Conservation (phyloP, 352 stramenopile genomes). For the Globisporangium cylindrosporum region DNA sequence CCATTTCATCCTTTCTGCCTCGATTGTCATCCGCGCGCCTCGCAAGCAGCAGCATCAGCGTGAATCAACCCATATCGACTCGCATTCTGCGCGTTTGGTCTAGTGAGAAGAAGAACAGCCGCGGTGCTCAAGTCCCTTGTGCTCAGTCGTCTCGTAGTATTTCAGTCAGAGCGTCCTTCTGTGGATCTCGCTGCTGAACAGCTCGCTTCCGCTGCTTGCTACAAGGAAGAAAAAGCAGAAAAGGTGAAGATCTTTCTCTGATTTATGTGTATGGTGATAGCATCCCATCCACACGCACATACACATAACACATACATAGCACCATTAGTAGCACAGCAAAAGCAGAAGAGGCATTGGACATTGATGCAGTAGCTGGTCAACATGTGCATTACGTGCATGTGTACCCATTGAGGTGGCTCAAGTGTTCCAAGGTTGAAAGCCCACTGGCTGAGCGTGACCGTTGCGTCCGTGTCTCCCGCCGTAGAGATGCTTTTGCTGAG, state of each 20-base stretch:
- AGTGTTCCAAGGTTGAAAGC: neutral
- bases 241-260: constrained; percentile 8
- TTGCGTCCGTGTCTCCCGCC: neutral
- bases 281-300: neutral
- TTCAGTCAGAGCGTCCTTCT: neutral
- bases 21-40: neutral
- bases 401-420: neutral
- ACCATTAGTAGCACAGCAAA: constrained; percentile 4
- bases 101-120: neutral
- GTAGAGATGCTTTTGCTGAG: constrained; percentile 6
- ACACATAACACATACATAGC: neutral
- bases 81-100: neutral
- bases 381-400: neutral
- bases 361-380: neutral
- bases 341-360: constrained; percentile 3
- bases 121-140: neutral
- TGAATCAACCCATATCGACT: constrained; percentile 2
- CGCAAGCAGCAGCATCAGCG: neutral
- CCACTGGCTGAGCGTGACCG: neutral
- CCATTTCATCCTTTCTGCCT: neutral
- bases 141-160: neutral
- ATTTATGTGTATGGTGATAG: constrained; percentile 1
- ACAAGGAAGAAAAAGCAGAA: neutral
- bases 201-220: neutral
- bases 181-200: constrained; percentile 6